Percentiles rank a stretch among this genome's conserved stretches.
phyloP scores from a whole-genome alignment of 805 yeast species.

The Saccharomycopsis amapae region DNA sequence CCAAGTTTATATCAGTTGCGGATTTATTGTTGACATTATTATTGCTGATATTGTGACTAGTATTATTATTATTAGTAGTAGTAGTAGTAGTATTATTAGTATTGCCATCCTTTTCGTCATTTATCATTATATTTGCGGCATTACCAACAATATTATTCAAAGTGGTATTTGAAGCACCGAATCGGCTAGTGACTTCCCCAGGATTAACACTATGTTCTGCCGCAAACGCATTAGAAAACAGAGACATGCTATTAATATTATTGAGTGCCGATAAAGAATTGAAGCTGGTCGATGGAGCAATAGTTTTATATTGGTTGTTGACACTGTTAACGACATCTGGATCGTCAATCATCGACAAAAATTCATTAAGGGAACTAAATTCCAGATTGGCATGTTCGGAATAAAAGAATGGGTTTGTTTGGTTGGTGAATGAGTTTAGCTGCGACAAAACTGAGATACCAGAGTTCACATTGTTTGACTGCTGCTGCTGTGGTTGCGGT shows the following conservation, averaged over 20 bases:
- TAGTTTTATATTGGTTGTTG: conserved; percentile 12
- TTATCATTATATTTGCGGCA: too few species aligned
- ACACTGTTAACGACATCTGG: conserved; percentile 54
- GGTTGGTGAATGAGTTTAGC: conserved; percentile 31
- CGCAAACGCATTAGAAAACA: not conserved
- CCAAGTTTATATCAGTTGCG: too few species aligned
- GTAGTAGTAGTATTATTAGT: too few species aligned
- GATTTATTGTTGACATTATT: too few species aligned
- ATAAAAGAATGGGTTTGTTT: conserved; percentile 71
- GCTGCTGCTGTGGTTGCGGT: conserved; percentile 3
- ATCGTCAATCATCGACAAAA: conserved; percentile 84
- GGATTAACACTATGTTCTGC: not conserved
- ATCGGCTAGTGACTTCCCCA: not conserved
- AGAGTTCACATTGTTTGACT: conserved; percentile 25
- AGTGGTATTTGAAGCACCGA: too few species aligned
- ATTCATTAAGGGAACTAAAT: conserved; percentile 83
- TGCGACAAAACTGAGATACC: conserved; percentile 31
- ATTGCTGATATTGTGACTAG: not conserved
- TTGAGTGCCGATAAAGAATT: conserved; percentile 2
- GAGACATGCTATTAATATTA: not conserved
- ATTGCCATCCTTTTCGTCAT: too few species aligned
- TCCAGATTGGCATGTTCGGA: conserved; percentile 93
- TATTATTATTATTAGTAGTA: conserved; percentile 3
- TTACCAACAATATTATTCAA: too few species aligned
- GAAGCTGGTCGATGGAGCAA: conserved; percentile 8